Conservation (phyloP, 176 grass and related monocot genomes). For the maize (Zea mays) region DNA sequence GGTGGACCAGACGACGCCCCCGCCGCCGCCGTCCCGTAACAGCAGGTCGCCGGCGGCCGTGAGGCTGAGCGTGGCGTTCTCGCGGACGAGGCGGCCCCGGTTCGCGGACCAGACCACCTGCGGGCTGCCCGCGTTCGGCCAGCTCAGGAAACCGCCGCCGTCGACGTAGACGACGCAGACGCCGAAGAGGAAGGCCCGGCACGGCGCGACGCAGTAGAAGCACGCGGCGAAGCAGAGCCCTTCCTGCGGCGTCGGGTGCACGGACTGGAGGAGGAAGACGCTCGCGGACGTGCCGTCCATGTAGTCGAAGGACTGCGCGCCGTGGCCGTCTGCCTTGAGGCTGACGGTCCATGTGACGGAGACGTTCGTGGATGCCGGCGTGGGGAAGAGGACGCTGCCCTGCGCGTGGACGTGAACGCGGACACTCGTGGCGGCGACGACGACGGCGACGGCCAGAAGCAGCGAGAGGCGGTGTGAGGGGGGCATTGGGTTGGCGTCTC, state of each 20-base stretch:
- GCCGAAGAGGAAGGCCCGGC: background rate
- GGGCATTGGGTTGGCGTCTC: background rate
- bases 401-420: background rate
- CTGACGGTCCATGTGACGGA: conserved; percentile 14
- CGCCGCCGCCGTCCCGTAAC: conserved; percentile 21
- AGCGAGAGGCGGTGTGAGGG: background rate
- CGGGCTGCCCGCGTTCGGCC: background rate
- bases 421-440: background rate
- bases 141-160: background rate
- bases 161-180: background rate
- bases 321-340: background rate
- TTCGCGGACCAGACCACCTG: conserved; percentile 14
- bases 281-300: background rate
- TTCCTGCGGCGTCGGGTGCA: background rate
- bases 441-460: background rate
- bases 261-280: conserved; percentile 4
- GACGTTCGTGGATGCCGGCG: background rate
- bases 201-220: background rate
- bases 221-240: background rate
- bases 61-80: conserved; percentile 28
- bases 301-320: background rate
- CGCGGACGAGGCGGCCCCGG: background rate
- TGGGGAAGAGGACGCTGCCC: background rate
- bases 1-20: conserved; percentile 41
- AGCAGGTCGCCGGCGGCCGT: conserved; percentile 5